Evolutionary conservation across 345 rosid genomes (phyloP).

Genomic region (Brassica cretica): DNA sequence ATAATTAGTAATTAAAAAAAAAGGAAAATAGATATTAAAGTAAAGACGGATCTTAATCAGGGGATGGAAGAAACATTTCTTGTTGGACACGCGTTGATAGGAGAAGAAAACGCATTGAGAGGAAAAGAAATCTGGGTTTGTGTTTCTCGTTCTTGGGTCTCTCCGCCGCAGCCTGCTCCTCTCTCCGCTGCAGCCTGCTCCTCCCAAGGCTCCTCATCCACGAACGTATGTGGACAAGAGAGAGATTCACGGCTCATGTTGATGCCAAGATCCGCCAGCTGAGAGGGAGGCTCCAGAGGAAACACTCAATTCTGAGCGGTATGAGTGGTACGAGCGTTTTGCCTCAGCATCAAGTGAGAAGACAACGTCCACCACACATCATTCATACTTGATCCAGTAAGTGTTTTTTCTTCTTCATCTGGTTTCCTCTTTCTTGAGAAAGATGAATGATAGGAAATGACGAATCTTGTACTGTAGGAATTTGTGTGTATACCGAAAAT

Average conservation of each 20-base stretch:
- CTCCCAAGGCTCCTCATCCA: background rate
- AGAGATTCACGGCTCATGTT: constrained; percentile 64
- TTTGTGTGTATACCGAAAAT: constrained; percentile 15
- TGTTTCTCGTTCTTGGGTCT: no score
- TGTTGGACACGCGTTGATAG: no score
- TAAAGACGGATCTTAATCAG: no score
- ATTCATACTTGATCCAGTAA: constrained; percentile 30
- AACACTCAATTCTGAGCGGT: constrained; percentile 35
- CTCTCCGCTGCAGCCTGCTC: no score
- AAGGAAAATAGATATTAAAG: no score
- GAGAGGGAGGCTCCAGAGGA: constrained; percentile 33
- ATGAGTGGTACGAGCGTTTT: constrained; percentile 29
- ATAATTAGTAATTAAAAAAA: no score
- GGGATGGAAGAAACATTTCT: no score
- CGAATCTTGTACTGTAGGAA: constrained; percentile 2
- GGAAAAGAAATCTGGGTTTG: no score
- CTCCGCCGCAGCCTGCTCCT: no score
- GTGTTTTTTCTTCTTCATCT: background rate
- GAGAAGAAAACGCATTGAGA: no score
- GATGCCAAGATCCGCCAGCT: constrained; percentile 49
- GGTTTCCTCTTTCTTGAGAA: constrained; percentile 1
- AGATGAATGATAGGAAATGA: background rate
- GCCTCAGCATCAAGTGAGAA: constrained; percentile 35
- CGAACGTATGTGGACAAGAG: constrained; percentile 61
- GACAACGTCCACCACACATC: constrained; percentile 35